A percentile compares a stretch with the other conserved stretches of the same genome.
These are phyloP conservation scores for Penicillium frequentans DNA, from an alignment of 2,329 filamentous ascomycete species.

Conservation along the genomic window DNA sequence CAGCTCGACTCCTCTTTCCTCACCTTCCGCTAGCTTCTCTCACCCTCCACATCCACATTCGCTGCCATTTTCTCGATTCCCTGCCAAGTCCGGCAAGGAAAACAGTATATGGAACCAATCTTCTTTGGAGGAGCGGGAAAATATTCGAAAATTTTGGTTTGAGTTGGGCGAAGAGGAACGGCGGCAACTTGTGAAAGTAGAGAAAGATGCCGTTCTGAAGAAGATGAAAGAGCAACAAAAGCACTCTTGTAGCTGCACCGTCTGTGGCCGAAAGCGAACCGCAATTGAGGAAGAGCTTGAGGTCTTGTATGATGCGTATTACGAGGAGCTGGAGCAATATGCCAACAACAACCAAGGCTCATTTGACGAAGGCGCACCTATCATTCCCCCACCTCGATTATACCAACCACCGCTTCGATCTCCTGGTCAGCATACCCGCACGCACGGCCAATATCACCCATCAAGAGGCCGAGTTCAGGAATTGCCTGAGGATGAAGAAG, in stretches of 20 bases:
- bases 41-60: slow-evolving; percentile 46
- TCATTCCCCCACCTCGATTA: slow-evolving; percentile 67
- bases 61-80: slow-evolving; percentile 43
- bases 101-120: slow-evolving; percentile 94
- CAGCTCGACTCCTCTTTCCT: slow-evolving; percentile 41
- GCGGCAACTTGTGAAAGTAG: slow-evolving; percentile 92
- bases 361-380: slow-evolving; percentile 62
- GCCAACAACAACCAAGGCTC: slow-evolving; percentile 75
- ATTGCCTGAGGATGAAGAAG: slow-evolving; percentile 56
- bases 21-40: slow-evolving; percentile 45
- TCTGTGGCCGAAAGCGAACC: slow-evolving; percentile 92
- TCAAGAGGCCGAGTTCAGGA: slow-evolving; percentile 70
- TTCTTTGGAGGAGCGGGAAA: slow-evolving; percentile 88
- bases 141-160: slow-evolving; percentile 98
- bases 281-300: slow-evolving; percentile 98
- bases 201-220: slow-evolving; percentile 94
- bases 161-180: slow-evolving; percentile 91
- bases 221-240: slow-evolving; percentile 99
- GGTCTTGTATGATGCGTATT: slow-evolving; percentile 97
- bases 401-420: slow-evolving; percentile 57
- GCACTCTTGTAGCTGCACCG: slow-evolving; percentile 96
- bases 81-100: slow-evolving; percentile 62
- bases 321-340: slow-evolving; percentile 96
- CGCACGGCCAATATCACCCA: slow-evolving; percentile 61
- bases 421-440: slow-evolving; percentile 58